phyloP scores from a whole-genome alignment of 352 stramenopile species.

The Pythium diclinum region DNA sequence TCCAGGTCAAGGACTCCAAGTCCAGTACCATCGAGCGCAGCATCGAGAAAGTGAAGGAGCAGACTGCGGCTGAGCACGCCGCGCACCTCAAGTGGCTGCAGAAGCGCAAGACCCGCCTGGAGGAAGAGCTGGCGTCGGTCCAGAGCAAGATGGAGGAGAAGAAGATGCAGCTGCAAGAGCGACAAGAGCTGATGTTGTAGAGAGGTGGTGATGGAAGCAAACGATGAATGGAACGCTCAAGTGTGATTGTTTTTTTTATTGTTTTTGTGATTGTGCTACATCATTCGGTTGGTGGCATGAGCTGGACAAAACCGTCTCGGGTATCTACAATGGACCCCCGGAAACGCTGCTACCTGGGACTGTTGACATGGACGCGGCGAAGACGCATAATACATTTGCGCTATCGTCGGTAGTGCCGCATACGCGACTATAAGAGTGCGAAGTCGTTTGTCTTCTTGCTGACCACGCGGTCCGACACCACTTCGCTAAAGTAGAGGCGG shows the following conservation, averaged over 20 bases:
- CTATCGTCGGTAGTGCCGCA: background rate
- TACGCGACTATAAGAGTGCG: conserved; percentile 45
- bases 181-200: conserved; percentile 8
- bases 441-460: conserved; percentile 44
- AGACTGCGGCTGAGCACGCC: background rate
- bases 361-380: conserved; percentile 3
- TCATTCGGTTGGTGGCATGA: background rate
- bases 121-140: conserved; percentile 41
- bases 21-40: conserved; percentile 30
- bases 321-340: background rate
- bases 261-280: background rate
- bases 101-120: conserved; percentile 44
- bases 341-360: conserved; percentile 7
- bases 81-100: conserved; percentile 55
- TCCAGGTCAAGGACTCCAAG: conserved; percentile 58
- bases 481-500: conserved; percentile 71
- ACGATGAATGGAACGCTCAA: conserved; percentile 5
- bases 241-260: conserved; percentile 4
- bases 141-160: conserved; percentile 55
- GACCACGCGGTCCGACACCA: conserved; percentile 40
- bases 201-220: background rate
- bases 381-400: background rate
- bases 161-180: conserved; percentile 51
- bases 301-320: conserved; percentile 10
- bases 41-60: conserved; percentile 43